Base-by-base conservation (phyloP, 2,329 filamentous ascomycete species). In the Colletotrichum noveboracense region DNA sequence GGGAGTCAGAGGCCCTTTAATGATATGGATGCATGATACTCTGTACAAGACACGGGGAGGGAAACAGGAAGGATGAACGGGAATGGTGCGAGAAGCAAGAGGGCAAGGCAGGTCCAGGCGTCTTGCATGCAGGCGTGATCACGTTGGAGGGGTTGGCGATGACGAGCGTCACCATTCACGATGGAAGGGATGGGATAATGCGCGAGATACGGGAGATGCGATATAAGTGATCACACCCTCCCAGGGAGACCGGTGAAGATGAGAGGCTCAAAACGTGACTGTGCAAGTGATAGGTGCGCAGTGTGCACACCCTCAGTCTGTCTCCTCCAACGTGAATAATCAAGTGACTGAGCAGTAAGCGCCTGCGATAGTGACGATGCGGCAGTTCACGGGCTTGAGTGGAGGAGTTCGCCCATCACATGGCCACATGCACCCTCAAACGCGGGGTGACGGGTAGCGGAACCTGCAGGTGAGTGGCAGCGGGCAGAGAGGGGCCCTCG, bases 371-470 rank as follows among this genome's bases (percentile, higher is more conserved):
- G 70, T 30, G 70, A 74, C 24, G 66, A 70, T 55, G 64, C 58
- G 56, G 70, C 36, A 28, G 74, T 75, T 75, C 71, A 55, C 43
- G 38, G 56, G 30, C n/a, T 55, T 62, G 24, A 75, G 74, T 76
- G 74, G 71, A 76, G 72, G 66, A 66, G 74, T 75, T 76, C 71
- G 66, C 38, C 38, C 74, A 61, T 76, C 74, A 75, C 32, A 32
- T 36, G 58, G 58, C 16, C 58, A 32, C 74, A 75, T 76, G 74
- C 71, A 76, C 71, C 61, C 71, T 36, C 36, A 28, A 68, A 52
- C 70, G 74, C 74, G 71, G 74, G 66, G 70, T 74, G 70, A 66
- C 58, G 58, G 73, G 61, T 32, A 56, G 56, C 36, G 48, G 71
- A 74, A 56, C 48, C 18, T 61, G 74, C 71, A 70, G 74, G 30